Base-by-base conservation (phyloP, 1,284 basidiomycete species). In the Heterobasidion irregulare region DNA sequence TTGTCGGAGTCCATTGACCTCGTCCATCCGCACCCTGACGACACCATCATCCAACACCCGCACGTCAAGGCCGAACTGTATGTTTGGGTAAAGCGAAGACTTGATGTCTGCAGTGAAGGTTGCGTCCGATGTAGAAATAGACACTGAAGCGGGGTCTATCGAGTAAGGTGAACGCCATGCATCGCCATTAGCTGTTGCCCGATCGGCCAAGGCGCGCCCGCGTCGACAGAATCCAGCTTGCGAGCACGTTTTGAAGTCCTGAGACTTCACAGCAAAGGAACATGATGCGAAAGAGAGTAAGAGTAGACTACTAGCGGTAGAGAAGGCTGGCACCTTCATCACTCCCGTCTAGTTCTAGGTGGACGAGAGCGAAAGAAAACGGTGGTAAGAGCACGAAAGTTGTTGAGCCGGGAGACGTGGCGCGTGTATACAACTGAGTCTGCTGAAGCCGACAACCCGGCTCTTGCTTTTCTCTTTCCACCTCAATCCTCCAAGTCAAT, bases 151-250 rank as follows among this genome's bases (percentile, higher is more conserved):
- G 7, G 77, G 66, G 57, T 86, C 82, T 41, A 96, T 68, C 2
- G 84, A 80, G 74, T 97, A 98, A 0, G 94, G 94, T 0, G 92
- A 96, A 41, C 71, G 75, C 86, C 93, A 96, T 7, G 75, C 71
- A 33, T 72, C 70, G 0, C 78, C 74, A 54, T 55, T 64, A 53
- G 78, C 79, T 49, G 76, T 73, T 13, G 89, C 86, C 53, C 89
- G 80, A 9, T 78, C 73, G 55, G 91, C 82, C 52, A 97, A 80
- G 0, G 86, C 86, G 49, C 94, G 84, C 53, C 92, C 90, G 59
- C 94, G 79, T 50, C 90, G 83, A 74, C 94, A 97, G 74, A 98
- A 97, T 13, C 89, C 91, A 0, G 91, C 82, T 69, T 97, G 91
- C 16, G 80, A 78, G 67, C 94, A 97, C 58, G 84, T 92, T 72